These are phyloP conservation scores for Vachellia pachyceras DNA, from an alignment of 306 rosid species.

Conservation along the genomic window DNA sequence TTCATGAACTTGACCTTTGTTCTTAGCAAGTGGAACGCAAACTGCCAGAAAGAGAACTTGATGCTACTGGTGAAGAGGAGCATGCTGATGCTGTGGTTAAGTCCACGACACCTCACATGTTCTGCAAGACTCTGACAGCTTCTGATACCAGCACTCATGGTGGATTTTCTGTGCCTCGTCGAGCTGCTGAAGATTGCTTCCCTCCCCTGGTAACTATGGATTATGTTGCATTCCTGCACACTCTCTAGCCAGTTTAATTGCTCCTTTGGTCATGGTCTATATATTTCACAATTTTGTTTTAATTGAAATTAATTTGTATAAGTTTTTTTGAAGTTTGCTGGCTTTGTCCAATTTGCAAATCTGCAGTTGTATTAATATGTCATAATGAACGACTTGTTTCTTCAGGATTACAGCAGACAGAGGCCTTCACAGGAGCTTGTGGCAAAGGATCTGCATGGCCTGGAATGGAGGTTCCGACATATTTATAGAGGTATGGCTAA, in stretches of 20 bases:
- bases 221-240: neutral
- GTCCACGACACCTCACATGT: conserved; percentile 93
- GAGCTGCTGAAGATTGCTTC: conserved; percentile 99
- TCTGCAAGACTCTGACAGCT: conserved; percentile 98
- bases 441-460: conserved; percentile 94
- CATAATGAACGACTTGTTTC: neutral
- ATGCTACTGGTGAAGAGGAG: conserved; percentile 64
- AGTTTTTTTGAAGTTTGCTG: conserved; percentile 9
- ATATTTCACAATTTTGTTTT: neutral
- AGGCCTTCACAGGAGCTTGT: conserved; percentile 98
- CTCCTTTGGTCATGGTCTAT: neutral
- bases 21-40: conserved; percentile 62
- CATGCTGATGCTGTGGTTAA: conserved; percentile 68
- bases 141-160: conserved; percentile 99
- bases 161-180: conserved; percentile 97
- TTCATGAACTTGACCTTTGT: conserved; percentile 34
- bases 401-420: conserved; percentile 86
- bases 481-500: conserved; percentile 76
- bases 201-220: conserved; percentile 81
- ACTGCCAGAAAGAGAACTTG: conserved; percentile 58
- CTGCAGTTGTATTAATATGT: neutral
- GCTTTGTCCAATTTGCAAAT: conserved; percentile 3
- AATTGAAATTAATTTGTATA: neutral
- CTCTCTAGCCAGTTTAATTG: neutral
- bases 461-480: conserved; percentile 94